Percentiles rank a stretch among this genome's conserved stretches.
phyloP scores from a whole-genome alignment of 352 stramenopile genomes.

The Phytophthora hybrid region DNA sequence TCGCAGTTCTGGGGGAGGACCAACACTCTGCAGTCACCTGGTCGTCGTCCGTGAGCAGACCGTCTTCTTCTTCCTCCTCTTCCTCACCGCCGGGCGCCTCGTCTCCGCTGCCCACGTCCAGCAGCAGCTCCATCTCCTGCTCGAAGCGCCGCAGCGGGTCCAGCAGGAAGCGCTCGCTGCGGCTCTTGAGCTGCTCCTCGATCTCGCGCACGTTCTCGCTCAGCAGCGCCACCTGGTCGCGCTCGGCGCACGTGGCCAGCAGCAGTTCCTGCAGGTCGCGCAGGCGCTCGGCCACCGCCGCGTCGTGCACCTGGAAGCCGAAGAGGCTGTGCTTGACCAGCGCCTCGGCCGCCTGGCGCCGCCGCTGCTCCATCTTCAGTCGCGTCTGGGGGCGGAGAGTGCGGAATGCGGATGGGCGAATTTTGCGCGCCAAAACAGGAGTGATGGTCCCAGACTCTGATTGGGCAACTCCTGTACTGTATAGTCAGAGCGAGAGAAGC shows the following conservation, averaged over 20 bases:
- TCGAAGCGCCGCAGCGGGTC: conserved; percentile 67
- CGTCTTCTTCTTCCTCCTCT: background rate
- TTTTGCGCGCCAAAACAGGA: conserved; percentile 32
- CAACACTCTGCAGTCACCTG: conserved; percentile 21
- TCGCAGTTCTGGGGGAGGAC: background rate
- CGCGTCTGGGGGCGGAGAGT: background rate
- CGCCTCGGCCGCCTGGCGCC: conserved; percentile 28
- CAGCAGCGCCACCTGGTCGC: conserved; percentile 58
- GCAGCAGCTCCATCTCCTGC: conserved; percentile 70
- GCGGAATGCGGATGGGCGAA: conserved; percentile 18
- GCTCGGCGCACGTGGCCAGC: conserved; percentile 47
- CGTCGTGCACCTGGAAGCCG: conserved; percentile 68
- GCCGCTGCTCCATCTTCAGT: conserved; percentile 39
- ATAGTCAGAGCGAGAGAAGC: background rate
- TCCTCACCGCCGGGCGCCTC: conserved; percentile 25
- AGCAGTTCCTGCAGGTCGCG: conserved; percentile 60
- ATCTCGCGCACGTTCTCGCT: conserved; percentile 64
- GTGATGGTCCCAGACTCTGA: conserved; percentile 17
- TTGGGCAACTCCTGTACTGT: background rate
- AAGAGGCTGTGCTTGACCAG: conserved; percentile 61
- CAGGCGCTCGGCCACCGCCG: conserved; percentile 46
- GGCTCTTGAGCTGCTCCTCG: conserved; percentile 48
- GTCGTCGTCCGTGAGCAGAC: conserved; percentile 26
- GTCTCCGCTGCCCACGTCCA: conserved; percentile 54
- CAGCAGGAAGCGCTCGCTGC: conserved; percentile 60